A percentile compares a stretch with the other conserved stretches of the same genome.
These are phyloP conservation scores for Diatrype stigma DNA, from an alignment of 2,329 filamentous ascomycete species.

Conservation along the genomic window DNA sequence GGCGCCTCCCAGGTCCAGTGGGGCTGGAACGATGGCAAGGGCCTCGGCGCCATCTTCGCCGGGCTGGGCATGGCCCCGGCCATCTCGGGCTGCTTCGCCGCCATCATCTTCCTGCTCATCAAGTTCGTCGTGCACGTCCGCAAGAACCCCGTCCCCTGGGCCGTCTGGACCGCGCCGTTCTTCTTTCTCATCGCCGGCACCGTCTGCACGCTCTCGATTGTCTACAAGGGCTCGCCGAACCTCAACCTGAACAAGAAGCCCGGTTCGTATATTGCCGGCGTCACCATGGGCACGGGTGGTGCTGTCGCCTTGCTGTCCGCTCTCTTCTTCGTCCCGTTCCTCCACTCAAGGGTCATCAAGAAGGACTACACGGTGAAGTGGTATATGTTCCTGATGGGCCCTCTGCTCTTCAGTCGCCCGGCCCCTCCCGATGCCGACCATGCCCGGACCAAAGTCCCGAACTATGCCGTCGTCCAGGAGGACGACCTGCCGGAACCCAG, in stretches of 20 bases:
- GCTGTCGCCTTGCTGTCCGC: constrained; percentile 56
- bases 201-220: constrained; percentile 70
- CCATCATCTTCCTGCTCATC: constrained; percentile 68
- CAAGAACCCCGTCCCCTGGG: constrained; percentile 67
- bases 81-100: constrained; percentile 61
- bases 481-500: constrained; percentile 38
- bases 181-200: constrained; percentile 75
- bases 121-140: constrained; percentile 68
- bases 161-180: constrained; percentile 68
- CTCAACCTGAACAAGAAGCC: constrained; percentile 64
- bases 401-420: constrained; percentile 59
- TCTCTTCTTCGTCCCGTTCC: constrained; percentile 70
- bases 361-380: constrained; percentile 61
- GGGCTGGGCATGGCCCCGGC: constrained; percentile 67
- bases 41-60: constrained; percentile 68
- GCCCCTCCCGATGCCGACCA: constrained; percentile 46
- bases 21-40: constrained; percentile 66
- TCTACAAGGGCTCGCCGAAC: constrained; percentile 75
- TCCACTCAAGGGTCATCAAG: constrained; percentile 64
- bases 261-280: constrained; percentile 60
- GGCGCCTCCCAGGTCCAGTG: constrained; percentile 60
- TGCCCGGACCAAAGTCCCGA: constrained; percentile 52
- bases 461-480: constrained; percentile 75
- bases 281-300: constrained; percentile 60
- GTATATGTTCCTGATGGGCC: constrained; percentile 60